These are phyloP conservation scores for Noccaea caerulescens DNA, from an alignment of 345 rosid species.

Conservation along the genomic window DNA sequence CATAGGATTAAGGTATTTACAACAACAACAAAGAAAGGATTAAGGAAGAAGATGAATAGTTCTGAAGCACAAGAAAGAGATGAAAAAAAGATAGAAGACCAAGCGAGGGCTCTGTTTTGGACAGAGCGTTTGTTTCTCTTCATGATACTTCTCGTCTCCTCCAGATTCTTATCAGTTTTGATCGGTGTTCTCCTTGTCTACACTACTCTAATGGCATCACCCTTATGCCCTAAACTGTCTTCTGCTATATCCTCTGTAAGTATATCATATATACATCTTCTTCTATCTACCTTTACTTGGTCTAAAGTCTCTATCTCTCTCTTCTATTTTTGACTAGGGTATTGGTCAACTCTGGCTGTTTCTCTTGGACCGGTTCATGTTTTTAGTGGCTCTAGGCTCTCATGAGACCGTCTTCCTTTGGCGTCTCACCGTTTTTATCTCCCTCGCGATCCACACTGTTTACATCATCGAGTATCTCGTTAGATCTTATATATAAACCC, in stretches of 20 bases:
- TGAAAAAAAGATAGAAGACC: not conserved
- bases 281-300: conserved; percentile 5
- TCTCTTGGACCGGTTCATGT: conserved; percentile 8
- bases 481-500: not conserved
- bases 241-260: conserved; percentile 19
- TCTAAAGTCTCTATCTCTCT: not conserved
- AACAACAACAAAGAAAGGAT: not conserved
- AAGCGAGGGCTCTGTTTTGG: not conserved
- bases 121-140: conserved; percentile 18
- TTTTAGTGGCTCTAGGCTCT: conserved; percentile 12
- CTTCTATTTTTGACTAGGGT: conserved; percentile 16
- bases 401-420: not conserved
- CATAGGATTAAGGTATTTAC: not conserved
- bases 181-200: not conserved
- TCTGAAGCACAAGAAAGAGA: not conserved
- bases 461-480: conserved; percentile 18
- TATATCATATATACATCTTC: conserved; percentile 1
- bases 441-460: conserved; percentile 13
- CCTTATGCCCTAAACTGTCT: conserved; percentile 16
- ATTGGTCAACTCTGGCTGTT: conserved; percentile 5
- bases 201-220: not conserved
- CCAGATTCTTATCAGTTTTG: not conserved
- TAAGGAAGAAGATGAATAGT: not conserved
- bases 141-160: not conserved
- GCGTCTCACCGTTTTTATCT: not conserved